phyloP scores from a whole-genome alignment of 2,329 filamentous ascomycete species.

The Epichloe aotearoae region DNA sequence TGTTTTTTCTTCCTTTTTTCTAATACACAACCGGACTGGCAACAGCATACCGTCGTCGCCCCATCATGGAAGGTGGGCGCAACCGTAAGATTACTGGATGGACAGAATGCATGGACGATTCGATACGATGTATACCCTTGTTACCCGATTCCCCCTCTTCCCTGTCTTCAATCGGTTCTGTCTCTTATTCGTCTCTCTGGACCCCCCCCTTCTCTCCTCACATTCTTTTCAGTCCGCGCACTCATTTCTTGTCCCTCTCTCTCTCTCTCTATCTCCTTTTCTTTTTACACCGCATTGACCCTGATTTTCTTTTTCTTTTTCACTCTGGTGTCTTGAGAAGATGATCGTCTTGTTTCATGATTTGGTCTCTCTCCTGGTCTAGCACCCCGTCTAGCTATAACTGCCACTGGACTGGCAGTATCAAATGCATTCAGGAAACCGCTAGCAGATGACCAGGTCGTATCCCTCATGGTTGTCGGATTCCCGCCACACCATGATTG shows the following conservation, averaged over 20 bases:
- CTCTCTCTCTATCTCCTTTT: too few relatives aligned
- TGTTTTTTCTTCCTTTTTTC: slow-evolving; percentile 14
- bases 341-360: not conserved
- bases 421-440: not conserved
- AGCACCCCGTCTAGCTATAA: not conserved
- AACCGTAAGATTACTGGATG: slow-evolving; percentile 19
- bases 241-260: not conserved
- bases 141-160: slow-evolving; percentile 16
- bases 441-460: not conserved
- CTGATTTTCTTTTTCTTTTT: slow-evolving; percentile 1
- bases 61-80: slow-evolving; percentile 3
- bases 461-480: not conserved
- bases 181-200: slow-evolving; percentile 6
- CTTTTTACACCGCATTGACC: slow-evolving; percentile 4
- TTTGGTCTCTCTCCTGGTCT: not conserved
- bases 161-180: slow-evolving; percentile 8
- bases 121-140: slow-evolving; percentile 31
- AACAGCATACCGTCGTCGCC: slow-evolving; percentile 19
- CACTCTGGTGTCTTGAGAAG: not conserved
- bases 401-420: slow-evolving; percentile 15
- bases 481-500: too few relatives aligned
- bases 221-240: not conserved
- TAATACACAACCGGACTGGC: slow-evolving; percentile 27
- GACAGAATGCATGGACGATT: slow-evolving; percentile 32
- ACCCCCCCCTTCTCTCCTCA: slow-evolving; percentile 7